Evolutionary conservation across 306 rosid genomes (phyloP), one percentile per base, ranked within the genome.

Genomic region (Cotoneaster glaucophyllus): DNA sequence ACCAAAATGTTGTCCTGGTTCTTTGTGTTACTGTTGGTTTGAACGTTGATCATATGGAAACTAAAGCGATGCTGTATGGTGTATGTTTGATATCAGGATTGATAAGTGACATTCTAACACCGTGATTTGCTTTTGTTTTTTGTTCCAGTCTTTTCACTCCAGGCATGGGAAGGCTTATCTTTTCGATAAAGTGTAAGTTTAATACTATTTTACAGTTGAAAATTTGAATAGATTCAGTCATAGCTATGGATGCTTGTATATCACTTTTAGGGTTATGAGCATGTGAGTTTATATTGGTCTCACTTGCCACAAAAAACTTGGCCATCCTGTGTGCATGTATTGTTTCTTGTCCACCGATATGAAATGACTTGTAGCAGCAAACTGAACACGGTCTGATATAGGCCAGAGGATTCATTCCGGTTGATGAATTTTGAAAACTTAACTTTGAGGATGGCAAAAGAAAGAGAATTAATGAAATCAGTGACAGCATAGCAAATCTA

Each of bases 151-250:
- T 81, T 93, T 89, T 82, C 82, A 77, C 48, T 76, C 81, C 88
- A 85, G 90, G 80, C 83, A 87, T 86, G 95, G 98, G 56, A 87
- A 32, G 75, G 95, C 97, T 64, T 86, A 91, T 85, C 94, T 93
- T 29, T 88, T 88, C 41, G 81, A 86, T 65, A 73, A 86, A 43
- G 92, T 91, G 98, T 91, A 82, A 86, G 93, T 83, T 43, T 59
- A 44, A 2, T 45, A 26, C 34, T 64, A 53, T 54, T 57, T 61
- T 48, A 65, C 17, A 6, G 39, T 64, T 63, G 25, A n/a, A 64
- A 34, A n/a, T 69, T 56, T 56, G 62, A n/a, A 56, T 43, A 69
- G 48, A 65, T 71, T 67, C 44, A 22, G 6, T 50, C 67, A 34
- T 32, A 74, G 67, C 71, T 41, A 37, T n/a, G 44, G 81, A 61